Base-by-base conservation (phyloP, 768 basidiomycete genomes). In the Boletus rubescentipes region DNA sequence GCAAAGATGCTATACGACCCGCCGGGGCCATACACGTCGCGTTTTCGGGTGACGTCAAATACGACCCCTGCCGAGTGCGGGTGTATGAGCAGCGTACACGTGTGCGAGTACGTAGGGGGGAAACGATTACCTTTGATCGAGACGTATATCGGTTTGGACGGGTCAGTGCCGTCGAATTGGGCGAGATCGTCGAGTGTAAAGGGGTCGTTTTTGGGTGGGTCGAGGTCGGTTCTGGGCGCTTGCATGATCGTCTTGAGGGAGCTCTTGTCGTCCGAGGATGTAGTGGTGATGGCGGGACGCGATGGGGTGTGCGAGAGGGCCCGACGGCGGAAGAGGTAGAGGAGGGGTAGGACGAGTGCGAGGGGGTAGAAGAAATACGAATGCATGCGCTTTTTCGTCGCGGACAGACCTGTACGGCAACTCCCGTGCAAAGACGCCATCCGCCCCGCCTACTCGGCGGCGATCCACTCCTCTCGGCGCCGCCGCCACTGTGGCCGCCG, bases 11-110 rank as follows among this genome's bases (percentile, higher is more conserved):
- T 80, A 72, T 94, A 93, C 4, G 87, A 84, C 23, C 77, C 75
- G 3, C 91, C 92, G 2, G 80, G 77, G 2, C 96, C 96, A 63
- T 99, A 99, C 61, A 94, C 89, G 56, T 97, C 93, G 30, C 74
- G 73, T 71, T 96, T 98, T 54, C 75, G 74, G 0, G 88, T 76
- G 9, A 99, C 96, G 68, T 98, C 94, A 71, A 97, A 98, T 9
- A 98, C 80, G 2, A 86, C 87, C 43, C 94, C 57, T 52, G 48
- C 8, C 9, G 18, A 31, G 43, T 23, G 59, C 16, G 23, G 12
- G 41, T 12, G 26, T 49, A 46, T 26, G 26, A 26, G 3, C 26
- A 26, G 26, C 6, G 26, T 4, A 6, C 26, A 14, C 34, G 43
- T 23, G 59, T 15, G 26, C 14, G 39, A 15, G 26, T 49, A 46